Evolutionary conservation across 495 filamentous ascomycete genomes (phyloP), one percentile per base, ranked within the genome.

Genomic region (Endocarpon pusillum): DNA sequence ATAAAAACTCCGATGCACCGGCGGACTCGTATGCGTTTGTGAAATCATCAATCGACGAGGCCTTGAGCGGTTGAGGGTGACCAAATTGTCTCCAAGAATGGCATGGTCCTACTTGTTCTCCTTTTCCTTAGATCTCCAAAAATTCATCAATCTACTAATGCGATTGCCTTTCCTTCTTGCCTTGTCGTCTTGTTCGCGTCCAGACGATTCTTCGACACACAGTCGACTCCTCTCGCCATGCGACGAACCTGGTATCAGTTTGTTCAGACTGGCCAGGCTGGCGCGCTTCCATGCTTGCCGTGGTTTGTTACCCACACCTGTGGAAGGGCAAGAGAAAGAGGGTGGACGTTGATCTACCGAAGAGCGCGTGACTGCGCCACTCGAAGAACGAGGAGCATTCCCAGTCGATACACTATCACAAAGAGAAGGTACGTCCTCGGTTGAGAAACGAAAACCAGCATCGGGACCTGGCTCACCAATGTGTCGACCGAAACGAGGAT

Each of bases 371-470:
- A 65, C 58, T 40, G 63, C 62, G 4, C 52, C 59, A 16, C 55
- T 54, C 14, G 60, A 62, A 34, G 70, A 49, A 11, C 63, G 61
- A 40, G 57, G 43, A 48, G 62, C 42, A 40, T 58, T 47, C 35
- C 76, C 75, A 10, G 82, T 86, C 1, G 85, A 93, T 43, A 81
- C 72, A 48, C 79, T 85, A 53, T 79, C 86, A 12, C 77, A 85
- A 19, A 93, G 54, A 20, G 84, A 92, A 4, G 85, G 85, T 8
- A 87, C 79, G 54, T 85, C 81, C 37, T 92, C 84, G 16, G 83
- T 66, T 4, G 85, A 92, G 14, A 75, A 64, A 33, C 83, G 76
- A 66, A n/a, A n/a, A n/a, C 39, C 70, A 59, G 57, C 75, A 59
- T 48, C 59, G 66, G 73, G 42, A 75, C 63, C 54, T 0, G 56